Conservation (phyloP, 2,329 filamentous ascomycete genomes). For the Thelonectria olida region DNA sequence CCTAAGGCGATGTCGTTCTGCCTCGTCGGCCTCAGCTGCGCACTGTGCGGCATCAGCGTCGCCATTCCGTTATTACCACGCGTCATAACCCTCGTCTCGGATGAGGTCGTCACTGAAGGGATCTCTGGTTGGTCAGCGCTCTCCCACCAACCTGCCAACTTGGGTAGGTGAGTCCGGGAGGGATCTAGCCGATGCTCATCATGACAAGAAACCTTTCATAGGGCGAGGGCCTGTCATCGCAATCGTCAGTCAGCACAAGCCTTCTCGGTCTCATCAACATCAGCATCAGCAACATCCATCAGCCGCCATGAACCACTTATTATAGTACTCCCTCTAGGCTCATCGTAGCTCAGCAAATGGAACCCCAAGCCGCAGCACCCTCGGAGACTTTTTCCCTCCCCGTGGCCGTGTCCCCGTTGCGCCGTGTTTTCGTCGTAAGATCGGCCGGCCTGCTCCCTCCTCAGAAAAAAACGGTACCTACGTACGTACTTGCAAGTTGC, state of each 20-base stretch:
- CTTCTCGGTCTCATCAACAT: neutral
- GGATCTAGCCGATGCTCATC: constrained; percentile 4
- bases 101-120: constrained; percentile 1
- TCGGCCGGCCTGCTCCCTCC: constrained; percentile 30
- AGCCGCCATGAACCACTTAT: neutral
- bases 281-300: neutral
- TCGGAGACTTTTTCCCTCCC: constrained; percentile 26
- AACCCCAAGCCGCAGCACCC: constrained; percentile 10
- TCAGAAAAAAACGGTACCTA: constrained; percentile 17
- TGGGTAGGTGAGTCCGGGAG: neutral
- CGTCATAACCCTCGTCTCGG: constrained; percentile 12
- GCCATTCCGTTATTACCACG: constrained; percentile 13
- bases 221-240: neutral
- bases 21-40: neutral
- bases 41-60: constrained; percentile 6
- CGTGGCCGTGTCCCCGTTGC: constrained; percentile 25
- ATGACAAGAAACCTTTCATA: neutral
- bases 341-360: constrained; percentile 13
- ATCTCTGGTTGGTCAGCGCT: constrained; percentile 19
- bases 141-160: neutral
- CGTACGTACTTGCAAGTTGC: neutral
- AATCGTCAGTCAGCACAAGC: constrained; percentile 8
- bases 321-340: neutral
- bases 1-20: neutral
- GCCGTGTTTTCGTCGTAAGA: constrained; percentile 32